Evolutionary conservation across 2,329 filamentous ascomycete genomes (phyloP).

Genomic region (Phialophora verrucosa): DNA sequence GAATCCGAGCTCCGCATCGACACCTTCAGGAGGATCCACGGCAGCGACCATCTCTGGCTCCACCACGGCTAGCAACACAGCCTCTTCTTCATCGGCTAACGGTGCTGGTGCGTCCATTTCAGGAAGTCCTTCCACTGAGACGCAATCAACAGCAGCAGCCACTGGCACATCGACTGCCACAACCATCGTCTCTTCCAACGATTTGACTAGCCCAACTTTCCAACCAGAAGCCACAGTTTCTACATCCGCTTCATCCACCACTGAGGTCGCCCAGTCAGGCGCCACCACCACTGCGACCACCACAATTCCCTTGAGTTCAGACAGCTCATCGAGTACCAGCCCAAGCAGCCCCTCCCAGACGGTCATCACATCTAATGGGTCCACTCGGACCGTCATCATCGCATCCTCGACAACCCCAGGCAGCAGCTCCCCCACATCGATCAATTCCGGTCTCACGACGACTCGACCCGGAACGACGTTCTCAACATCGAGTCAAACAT

Average conservation of each 20-base stretch:
- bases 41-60: background rate
- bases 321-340: background rate
- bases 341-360: background rate
- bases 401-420: background rate
- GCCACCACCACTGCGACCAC: background rate
- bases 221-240: constrained; percentile 2
- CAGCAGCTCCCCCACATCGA: background rate
- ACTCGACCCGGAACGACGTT: constrained; percentile 5
- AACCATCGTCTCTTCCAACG: background rate
- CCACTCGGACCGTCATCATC: background rate
- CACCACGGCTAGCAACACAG: background rate
- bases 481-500: background rate
- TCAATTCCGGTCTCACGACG: background rate
- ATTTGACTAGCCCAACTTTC: background rate
- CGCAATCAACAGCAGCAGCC: background rate
- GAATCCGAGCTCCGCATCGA: background rate
- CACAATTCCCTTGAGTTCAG: background rate
- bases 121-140: background rate
- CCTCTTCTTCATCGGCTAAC: background rate
- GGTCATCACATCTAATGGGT: background rate
- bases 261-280: background rate
- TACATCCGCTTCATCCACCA: background rate
- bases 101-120: background rate
- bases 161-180: background rate
- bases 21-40: background rate